Conservation (phyloP, 2,329 filamentous ascomycete species). For the Chaetoscypha palmicola region DNA sequence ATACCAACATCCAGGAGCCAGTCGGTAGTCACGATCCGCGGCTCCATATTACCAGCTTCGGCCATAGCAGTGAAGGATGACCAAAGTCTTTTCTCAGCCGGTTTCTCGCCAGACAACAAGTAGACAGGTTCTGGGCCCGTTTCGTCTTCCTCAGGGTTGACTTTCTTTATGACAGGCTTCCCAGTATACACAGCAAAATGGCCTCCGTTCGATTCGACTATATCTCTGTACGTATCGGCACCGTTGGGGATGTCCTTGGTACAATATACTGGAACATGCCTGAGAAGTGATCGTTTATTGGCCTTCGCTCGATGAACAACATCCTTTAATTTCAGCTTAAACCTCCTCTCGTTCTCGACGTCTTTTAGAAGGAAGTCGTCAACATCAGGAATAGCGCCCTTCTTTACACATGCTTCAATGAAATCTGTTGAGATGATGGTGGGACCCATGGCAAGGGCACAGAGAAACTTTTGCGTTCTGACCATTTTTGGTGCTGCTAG, state of each 20-base stretch:
- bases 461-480: constrained; percentile 89
- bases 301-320: constrained; percentile 63
- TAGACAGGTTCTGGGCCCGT: constrained; percentile 67
- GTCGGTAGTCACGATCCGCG: constrained; percentile 74
- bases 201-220: constrained; percentile 84
- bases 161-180: constrained; percentile 58
- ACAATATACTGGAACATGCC: constrained; percentile 75
- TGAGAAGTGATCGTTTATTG: constrained; percentile 71
- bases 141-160: constrained; percentile 52
- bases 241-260: constrained; percentile 74
- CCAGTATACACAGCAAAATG: constrained; percentile 71
- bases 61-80: constrained; percentile 74
- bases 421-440: constrained; percentile 70
- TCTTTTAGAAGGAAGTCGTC: constrained; percentile 65
- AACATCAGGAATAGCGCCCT: constrained; percentile 56
- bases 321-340: constrained; percentile 61
- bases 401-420: constrained; percentile 68
- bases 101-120: constrained; percentile 63
- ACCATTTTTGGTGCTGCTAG: constrained; percentile 81
- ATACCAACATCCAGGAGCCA: constrained; percentile 89
- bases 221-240: constrained; percentile 75
- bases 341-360: constrained; percentile 62
- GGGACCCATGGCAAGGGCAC: constrained; percentile 74
- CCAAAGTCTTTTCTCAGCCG: constrained; percentile 70
- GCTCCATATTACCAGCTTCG: constrained; percentile 67